Evolutionary conservation across 176 grass and related monocot species (phyloP).

Genomic region (Ensete glaucum): DNA sequence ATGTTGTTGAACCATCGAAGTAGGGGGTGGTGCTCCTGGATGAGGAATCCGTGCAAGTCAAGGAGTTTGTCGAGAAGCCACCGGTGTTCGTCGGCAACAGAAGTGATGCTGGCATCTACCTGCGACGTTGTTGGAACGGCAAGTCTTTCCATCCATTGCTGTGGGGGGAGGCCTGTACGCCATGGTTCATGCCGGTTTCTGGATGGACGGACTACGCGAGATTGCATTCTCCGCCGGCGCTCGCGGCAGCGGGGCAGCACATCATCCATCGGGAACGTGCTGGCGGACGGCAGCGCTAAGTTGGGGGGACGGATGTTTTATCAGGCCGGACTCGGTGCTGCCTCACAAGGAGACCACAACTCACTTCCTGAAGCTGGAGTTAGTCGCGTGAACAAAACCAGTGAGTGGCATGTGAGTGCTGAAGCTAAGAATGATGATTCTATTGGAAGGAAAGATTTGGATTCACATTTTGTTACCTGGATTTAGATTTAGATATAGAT

Average conservation of each 20-base stretch:
- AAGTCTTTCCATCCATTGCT: conserved; percentile 10
- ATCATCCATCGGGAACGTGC: conserved; percentile 9
- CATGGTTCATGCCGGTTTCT: conserved; percentile 16
- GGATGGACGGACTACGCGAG: conserved; percentile 12
- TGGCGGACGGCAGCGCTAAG: neutral
- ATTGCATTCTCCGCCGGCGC: neutral
- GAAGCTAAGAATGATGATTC: too few species aligned
- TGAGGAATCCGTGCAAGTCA: conserved; percentile 1
- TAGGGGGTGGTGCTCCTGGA: conserved; percentile 12
- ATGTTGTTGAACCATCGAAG: conserved; percentile 21
- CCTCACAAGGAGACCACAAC: conserved; percentile 20
- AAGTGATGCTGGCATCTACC: conserved; percentile 15
- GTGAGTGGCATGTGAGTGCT: neutral
- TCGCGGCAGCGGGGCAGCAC: neutral
- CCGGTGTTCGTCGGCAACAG: conserved; percentile 16
- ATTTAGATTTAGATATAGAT: too few species aligned
- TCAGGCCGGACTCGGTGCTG: conserved; percentile 5
- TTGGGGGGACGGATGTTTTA: conserved; percentile 13
- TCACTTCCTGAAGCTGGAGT: conserved; percentile 4
- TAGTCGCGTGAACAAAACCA: conserved; percentile 1
- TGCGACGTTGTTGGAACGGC: conserved; percentile 8
- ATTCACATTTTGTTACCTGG: too few species aligned
- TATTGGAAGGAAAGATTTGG: too few species aligned
- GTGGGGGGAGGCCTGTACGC: neutral
- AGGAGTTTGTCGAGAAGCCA: conserved; percentile 17